These are phyloP conservation scores for Acer yangbiense DNA, from an alignment of 345 rosid genomes.

Conservation along the genomic window DNA sequence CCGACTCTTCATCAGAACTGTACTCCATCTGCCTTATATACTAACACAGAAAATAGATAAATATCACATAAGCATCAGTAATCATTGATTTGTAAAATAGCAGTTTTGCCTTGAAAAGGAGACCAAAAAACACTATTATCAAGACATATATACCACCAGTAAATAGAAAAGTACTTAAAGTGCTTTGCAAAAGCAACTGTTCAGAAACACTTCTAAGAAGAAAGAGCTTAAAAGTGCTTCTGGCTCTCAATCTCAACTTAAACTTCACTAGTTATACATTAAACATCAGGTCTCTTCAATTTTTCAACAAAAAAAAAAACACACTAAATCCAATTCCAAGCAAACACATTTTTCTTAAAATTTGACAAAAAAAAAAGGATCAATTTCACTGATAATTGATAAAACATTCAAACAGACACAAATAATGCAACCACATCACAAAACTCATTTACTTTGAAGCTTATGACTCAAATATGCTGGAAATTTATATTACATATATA, in stretches of 20 bases:
- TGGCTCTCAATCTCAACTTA: background rate
- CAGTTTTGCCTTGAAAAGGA: background rate
- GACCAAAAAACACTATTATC: background rate
- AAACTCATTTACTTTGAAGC: background rate
- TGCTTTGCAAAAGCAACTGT: background rate
- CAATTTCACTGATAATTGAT: background rate
- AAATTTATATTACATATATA: background rate
- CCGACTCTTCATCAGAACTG: slow-evolving; percentile 77
- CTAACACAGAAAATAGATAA: background rate
- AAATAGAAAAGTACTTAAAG: background rate
- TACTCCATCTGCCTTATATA: slow-evolving; percentile 45
- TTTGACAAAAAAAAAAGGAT: too few relatives aligned
- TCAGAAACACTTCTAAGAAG: background rate
- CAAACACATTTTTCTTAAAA: background rate
- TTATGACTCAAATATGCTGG: background rate
- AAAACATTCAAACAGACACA: background rate
- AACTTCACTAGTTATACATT: background rate
- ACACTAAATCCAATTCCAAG: background rate
- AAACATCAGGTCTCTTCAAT: background rate
- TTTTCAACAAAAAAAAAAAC: background rate
- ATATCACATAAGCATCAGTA: background rate
- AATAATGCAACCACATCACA: background rate
- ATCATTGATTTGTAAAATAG: background rate
- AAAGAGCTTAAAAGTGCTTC: background rate
- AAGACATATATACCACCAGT: background rate